Evolutionary conservation across 192 early-diverging fungal species (phyloP).

Genomic region (Umbelopsis isabellina): DNA sequence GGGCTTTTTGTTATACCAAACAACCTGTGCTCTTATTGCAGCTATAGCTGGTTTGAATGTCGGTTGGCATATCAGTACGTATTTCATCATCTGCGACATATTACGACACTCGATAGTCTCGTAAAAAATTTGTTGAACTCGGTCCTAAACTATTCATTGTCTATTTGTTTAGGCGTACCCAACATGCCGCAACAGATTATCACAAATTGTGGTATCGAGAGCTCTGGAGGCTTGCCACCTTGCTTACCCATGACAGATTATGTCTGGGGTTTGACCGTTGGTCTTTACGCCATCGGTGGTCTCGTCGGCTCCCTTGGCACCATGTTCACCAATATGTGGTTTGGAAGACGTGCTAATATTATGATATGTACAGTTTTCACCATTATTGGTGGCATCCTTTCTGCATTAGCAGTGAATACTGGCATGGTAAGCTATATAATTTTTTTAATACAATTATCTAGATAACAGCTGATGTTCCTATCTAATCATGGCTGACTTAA

Average conservation of each 20-base stretch:
- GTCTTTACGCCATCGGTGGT: constrained; percentile 52
- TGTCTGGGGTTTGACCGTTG: constrained; percentile 45
- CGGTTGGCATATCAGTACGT: constrained; percentile 26
- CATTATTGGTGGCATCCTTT: constrained; percentile 62
- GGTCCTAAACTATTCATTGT: background rate
- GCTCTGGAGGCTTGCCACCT: background rate
- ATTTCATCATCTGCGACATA: background rate
- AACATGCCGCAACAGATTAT: constrained; percentile 17
- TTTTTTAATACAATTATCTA: background rate
- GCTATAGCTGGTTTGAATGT: constrained; percentile 21
- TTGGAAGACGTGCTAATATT: constrained; percentile 55
- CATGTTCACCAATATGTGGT: constrained; percentile 38
- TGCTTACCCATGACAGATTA: constrained; percentile 32
- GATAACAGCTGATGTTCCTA: background rate
- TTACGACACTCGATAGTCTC: background rate
- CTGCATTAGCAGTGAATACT: constrained; percentile 61
- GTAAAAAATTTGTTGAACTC: background rate
- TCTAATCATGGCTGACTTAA: background rate
- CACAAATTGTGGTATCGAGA: constrained; percentile 9
- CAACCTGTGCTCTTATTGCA: constrained; percentile 16
- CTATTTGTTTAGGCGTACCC: constrained; percentile 18
- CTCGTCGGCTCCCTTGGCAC: constrained; percentile 51
- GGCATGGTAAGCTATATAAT: constrained; percentile 49
- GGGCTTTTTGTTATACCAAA: constrained; percentile 4
- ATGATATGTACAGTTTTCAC: constrained; percentile 68